phyloP scores from a whole-genome alignment of 345 rosid genomes.

The Draba incana region DNA sequence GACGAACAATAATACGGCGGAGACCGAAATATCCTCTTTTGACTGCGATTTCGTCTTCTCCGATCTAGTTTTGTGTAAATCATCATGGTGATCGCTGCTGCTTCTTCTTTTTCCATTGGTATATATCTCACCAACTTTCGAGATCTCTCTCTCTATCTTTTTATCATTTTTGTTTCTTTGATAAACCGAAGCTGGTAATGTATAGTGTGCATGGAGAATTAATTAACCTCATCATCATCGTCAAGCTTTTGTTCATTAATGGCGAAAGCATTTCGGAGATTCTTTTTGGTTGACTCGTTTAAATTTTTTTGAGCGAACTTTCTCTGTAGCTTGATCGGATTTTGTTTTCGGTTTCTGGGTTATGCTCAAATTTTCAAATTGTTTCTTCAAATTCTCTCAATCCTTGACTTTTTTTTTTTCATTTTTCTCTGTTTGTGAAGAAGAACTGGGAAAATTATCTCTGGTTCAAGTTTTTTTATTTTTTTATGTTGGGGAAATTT shows the following conservation, averaged over 20 bases:
- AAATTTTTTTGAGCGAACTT: neutral
- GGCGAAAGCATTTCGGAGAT: slow-evolving; percentile 17
- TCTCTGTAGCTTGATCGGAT: slow-evolving; percentile 12
- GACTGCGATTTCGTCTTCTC: slow-evolving; percentile 22
- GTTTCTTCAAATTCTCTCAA: neutral
- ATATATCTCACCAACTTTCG: slow-evolving; percentile 41
- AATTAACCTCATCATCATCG: neutral
- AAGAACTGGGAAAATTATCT: neutral
- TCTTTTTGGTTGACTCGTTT: slow-evolving; percentile 17
- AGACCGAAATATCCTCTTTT: slow-evolving; percentile 1
- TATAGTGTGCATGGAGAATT: slow-evolving; percentile 36
- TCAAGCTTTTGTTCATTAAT: slow-evolving; percentile 1
- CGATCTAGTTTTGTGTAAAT: slow-evolving; percentile 29
- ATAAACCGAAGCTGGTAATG: slow-evolving; percentile 4
- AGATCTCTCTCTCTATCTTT: slow-evolving; percentile 21
- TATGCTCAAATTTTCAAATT: neutral
- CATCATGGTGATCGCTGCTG: slow-evolving; percentile 75
- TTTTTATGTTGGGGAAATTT: no score
- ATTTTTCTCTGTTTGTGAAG: neutral
- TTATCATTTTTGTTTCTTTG: slow-evolving; percentile 13
- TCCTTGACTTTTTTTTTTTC: neutral
- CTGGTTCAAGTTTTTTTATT: neutral
- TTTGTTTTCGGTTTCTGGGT: neutral
- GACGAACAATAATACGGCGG: slow-evolving; percentile 27
- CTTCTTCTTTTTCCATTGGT: slow-evolving; percentile 68